These are phyloP conservation scores for Stachybotrys elegans DNA, from an alignment of 2,329 filamentous ascomycete genomes.

Conservation along the genomic window DNA sequence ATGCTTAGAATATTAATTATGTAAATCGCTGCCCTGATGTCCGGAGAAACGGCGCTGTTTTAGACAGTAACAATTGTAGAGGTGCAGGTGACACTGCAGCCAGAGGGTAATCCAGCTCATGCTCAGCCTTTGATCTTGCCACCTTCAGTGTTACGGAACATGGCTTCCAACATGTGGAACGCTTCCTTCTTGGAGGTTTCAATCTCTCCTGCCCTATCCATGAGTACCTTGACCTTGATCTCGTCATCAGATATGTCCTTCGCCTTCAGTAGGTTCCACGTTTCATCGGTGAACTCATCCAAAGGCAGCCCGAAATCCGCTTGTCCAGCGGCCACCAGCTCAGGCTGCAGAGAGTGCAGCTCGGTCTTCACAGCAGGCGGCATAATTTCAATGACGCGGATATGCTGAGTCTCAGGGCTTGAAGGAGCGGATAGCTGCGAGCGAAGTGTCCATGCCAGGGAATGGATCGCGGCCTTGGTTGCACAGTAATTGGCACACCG, in stretches of 20 bases:
- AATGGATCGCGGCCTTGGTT: constrained; percentile 12
- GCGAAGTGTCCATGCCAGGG: constrained; percentile 8
- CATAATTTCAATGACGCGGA: constrained; percentile 11
- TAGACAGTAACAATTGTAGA: too few species aligned
- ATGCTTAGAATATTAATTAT: too few species aligned
- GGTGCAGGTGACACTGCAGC: too few species aligned
- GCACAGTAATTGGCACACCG: constrained; percentile 11
- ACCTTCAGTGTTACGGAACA: background rate
- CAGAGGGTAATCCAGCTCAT: too few species aligned
- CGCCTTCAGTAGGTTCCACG: constrained; percentile 6
- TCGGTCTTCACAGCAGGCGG: constrained; percentile 12
- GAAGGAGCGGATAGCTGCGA: constrained; percentile 3
- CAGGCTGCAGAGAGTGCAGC: constrained; percentile 5
- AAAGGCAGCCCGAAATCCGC: constrained; percentile 5
- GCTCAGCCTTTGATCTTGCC: too few species aligned
- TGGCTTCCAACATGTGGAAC: background rate
- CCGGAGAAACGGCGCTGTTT: too few species aligned
- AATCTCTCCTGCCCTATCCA: background rate
- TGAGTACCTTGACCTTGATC: constrained; percentile 1
- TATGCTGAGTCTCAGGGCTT: constrained; percentile 8
- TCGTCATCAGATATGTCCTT: constrained; percentile 4
- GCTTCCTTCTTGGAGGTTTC: background rate
- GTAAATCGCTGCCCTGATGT: too few species aligned
- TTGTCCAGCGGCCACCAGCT: constrained; percentile 2
- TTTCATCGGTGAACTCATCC: constrained; percentile 5